These are phyloP conservation scores for Dictyostelium intermedium DNA, from an alignment of 78 protist genomes.

Conservation along the genomic window DNA sequence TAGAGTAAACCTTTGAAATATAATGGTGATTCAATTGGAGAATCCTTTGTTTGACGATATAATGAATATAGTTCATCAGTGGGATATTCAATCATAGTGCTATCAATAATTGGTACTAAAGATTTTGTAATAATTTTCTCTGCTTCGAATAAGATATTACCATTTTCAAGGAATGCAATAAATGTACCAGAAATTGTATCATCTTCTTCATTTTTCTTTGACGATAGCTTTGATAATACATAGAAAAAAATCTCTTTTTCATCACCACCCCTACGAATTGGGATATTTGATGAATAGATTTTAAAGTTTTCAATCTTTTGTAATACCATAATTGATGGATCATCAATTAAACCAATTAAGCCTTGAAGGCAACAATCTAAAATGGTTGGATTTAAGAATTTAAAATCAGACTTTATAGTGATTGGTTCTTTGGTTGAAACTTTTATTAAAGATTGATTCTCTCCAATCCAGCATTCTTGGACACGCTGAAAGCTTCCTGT, in stretches of 20 bases:
- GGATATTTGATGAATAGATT: not conserved
- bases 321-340: slow-evolving; percentile 8
- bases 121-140: not conserved
- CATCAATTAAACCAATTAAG: not conserved
- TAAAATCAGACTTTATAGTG: not conserved
- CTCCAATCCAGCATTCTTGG: not conserved
- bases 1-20: too few species aligned
- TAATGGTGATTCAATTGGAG: not conserved
- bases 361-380: not conserved
- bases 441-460: not conserved
- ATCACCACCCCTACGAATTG: not conserved
- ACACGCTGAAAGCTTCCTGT: not conserved
- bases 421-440: not conserved
- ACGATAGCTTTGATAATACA: too few species aligned
- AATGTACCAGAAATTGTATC: not conserved
- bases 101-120: not conserved
- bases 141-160: not conserved
- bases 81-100: not conserved
- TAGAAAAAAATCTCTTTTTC: not conserved
- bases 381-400: not conserved
- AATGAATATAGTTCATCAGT: not conserved
- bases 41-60: not conserved
- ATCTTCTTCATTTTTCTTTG: not conserved
- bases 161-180: not conserved
- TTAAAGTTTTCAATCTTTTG: slow-evolving; percentile 18